Evolutionary conservation across 164 flowering plant genomes (phyloP).

Genomic region (Piper betle): DNA sequence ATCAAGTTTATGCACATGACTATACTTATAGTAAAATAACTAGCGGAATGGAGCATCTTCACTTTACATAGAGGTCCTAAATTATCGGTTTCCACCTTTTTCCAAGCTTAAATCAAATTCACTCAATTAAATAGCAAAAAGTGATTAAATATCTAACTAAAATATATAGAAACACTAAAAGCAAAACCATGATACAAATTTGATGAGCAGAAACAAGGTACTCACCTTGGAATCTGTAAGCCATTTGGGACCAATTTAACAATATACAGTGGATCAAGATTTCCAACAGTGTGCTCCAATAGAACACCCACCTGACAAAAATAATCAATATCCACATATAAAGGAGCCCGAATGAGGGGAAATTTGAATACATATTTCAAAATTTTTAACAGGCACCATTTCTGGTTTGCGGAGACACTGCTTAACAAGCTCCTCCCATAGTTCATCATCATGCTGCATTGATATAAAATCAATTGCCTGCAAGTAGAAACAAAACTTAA

Average conservation of each 20-base stretch:
- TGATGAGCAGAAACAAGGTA: conserved; percentile 1
- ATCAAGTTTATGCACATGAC: too few species aligned
- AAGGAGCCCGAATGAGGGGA: not conserved
- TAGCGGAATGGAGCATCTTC: too few species aligned
- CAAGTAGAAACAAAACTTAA: conserved; percentile 6
- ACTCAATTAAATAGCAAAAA: not conserved
- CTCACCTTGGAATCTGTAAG: conserved; percentile 85
- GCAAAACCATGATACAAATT: not conserved
- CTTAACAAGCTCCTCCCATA: conserved; percentile 95
- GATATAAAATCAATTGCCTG: conserved; percentile 96
- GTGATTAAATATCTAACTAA: not conserved
- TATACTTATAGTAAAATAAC: too few species aligned
- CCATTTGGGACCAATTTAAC: conserved; percentile 92
- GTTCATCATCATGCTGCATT: conserved; percentile 92
- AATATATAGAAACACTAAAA: not conserved
- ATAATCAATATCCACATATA: not conserved
- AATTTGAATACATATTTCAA: too few species aligned
- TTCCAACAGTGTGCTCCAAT: conserved; percentile 97
- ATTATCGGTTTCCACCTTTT: too few species aligned
- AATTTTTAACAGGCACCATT: conserved; percentile 46
- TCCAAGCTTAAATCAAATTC: too few species aligned
- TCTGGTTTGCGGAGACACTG: conserved; percentile 85
- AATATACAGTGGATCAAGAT: conserved; percentile 92
- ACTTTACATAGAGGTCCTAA: too few species aligned
- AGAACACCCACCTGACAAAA: conserved; percentile 69